A percentile compares a stretch with the other conserved stretches of the same genome.
Conservation (phyloP, 257 asterid species). For the Cruciata laevipes region DNA sequence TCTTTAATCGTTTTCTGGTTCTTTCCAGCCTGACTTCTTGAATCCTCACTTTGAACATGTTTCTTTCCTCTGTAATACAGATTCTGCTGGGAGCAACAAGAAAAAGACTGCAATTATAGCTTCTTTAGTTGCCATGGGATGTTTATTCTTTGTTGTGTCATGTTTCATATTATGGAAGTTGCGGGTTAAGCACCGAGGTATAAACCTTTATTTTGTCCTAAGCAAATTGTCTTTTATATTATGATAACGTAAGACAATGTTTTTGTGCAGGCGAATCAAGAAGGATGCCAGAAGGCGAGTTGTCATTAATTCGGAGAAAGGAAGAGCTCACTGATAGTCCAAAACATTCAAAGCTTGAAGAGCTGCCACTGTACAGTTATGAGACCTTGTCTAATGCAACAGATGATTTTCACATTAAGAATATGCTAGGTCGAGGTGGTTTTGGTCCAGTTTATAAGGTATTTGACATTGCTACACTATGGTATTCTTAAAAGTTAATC, state of each 20-base stretch:
- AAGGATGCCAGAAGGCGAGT: neutral
- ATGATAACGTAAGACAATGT: neutral
- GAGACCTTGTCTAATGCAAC: constrained; percentile 43
- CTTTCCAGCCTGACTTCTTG: neutral
- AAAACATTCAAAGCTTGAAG: constrained; percentile 3
- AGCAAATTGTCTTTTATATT: no score
- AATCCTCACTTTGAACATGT: neutral
- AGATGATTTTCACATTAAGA: constrained; percentile 27
- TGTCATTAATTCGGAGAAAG: neutral
- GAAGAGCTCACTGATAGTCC: neutral
- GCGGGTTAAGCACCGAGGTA: constrained; percentile 41
- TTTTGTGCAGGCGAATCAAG: constrained; percentile 1
- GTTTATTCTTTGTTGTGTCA: constrained; percentile 11
- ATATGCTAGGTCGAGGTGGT: constrained; percentile 55
- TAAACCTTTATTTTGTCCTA: neutral
- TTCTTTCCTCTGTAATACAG: constrained; percentile 21
- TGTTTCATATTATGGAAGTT: constrained; percentile 33
- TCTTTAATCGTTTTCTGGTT: neutral
- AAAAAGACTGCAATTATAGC: constrained; percentile 22
- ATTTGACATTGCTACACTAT: neutral
- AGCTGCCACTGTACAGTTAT: constrained; percentile 16
- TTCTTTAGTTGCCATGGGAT: constrained; percentile 22
- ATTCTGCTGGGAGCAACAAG: constrained; percentile 4
- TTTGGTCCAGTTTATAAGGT: constrained; percentile 73
- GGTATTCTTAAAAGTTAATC: neutral